Conservation (phyloP, 163 green algal species). For the Trebouxiophyceae sp. region DNA sequence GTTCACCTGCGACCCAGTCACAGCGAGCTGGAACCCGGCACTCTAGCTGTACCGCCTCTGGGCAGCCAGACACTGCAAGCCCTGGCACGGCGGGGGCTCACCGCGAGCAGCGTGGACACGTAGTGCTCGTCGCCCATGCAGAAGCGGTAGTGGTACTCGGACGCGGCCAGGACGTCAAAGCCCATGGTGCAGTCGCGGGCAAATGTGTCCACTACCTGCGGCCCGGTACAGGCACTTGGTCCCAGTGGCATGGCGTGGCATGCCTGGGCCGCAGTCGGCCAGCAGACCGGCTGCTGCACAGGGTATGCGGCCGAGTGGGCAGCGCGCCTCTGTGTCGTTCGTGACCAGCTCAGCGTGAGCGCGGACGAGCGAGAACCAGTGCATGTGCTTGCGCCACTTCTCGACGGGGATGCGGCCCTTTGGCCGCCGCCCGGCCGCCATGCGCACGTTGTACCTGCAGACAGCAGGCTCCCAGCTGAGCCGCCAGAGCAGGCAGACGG, state of each 20-base stretch:
- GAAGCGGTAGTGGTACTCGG: not conserved
- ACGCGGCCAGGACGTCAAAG: not conserved
- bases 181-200: not conserved
- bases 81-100: not conserved
- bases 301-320: no score
- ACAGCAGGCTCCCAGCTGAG: not conserved
- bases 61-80: no score
- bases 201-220: not conserved
- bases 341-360: slow-evolving; percentile 29
- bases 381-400: slow-evolving; percentile 28
- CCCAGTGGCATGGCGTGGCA: no score
- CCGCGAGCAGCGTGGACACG: slow-evolving; percentile 6
- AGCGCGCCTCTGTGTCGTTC: slow-evolving; percentile 12
- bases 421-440: not conserved
- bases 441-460: not conserved
- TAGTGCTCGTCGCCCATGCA: slow-evolving; percentile 10
- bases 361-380: slow-evolving; percentile 27
- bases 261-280: no score
- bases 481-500: not conserved
- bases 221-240: no score
- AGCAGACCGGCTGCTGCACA: no score
- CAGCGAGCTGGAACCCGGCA: no score
- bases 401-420: not conserved
- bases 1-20: not conserved
- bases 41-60: no score